Base-by-base conservation (phyloP, 129 eudicot genomes). In the Flaveria brownii region DNA sequence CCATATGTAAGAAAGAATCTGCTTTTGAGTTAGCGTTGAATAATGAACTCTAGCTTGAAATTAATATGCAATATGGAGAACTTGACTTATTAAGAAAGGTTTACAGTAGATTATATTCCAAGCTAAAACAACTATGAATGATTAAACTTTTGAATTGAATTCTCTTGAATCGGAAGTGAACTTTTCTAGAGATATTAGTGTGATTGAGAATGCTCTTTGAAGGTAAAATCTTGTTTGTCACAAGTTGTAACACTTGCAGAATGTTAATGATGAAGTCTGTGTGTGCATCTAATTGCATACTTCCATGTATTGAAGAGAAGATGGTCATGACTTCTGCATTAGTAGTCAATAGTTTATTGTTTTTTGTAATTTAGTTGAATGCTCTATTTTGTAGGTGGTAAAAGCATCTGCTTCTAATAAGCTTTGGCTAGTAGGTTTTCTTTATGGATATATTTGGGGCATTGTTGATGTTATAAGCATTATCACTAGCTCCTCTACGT, bases 401-500 rank as follows among this genome's bases (percentile, higher is more conserved):
- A 86, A 85, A 87, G 86, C 99, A 45, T 95, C 91, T 85, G 94
- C 86, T 74, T 91, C 88, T 73, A 95, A 95, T 80, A 95, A 83
- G 71, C 82, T 90, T 49, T 95, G 97, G 99, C 30, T 89, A 67
- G 77, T 80, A 30, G 99, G 99, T 50, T 91, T 95, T 78, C 66
- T 26, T 91, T 16, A 87, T 95, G 97, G 99, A 91, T 77, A 89
- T 95, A 41, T 86, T 86, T 86, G 99, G 99, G 78, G 99, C 99
- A 69, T 0, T 91, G 39, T 80, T 95, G 85, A 95, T 91, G 97
- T 85, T 95, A 84, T 85, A 89, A 49, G 99, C 99, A 76, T 88
- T 95, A 75, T 95, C 99, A 80, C 96, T 81, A 66, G 99, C 97
- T 81, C 97, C 97, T 56, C 96, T 95, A 87, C 77, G 87, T 81